Conservation (phyloP, 2,329 filamentous ascomycete species). For the Neonectria sp. region DNA sequence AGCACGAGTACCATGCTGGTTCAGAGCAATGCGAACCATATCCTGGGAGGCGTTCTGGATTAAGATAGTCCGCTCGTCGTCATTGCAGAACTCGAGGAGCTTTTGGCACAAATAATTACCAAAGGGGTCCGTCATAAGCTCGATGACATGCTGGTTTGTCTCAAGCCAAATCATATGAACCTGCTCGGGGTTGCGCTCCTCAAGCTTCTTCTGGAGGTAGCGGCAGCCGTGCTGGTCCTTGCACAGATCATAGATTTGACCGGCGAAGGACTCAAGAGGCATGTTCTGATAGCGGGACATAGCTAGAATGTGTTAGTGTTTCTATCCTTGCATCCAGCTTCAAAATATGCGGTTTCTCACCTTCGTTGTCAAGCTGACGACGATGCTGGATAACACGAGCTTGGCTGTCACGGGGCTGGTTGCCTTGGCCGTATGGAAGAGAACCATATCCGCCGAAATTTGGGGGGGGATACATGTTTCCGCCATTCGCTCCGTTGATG, state of each 20-base stretch:
- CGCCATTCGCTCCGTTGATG: slow-evolving; percentile 61
- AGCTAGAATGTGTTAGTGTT: slow-evolving; percentile 59
- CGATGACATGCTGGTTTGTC: slow-evolving; percentile 93
- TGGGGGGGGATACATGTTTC: slow-evolving; percentile 67
- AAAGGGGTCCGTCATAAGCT: slow-evolving; percentile 99
- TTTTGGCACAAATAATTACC: slow-evolving; percentile 99
- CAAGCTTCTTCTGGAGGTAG: slow-evolving; percentile 96
- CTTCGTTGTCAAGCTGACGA: slow-evolving; percentile 81
- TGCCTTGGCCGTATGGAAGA: slow-evolving; percentile 64
- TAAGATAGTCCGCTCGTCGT: slow-evolving; percentile 93
- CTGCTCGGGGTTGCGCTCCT: slow-evolving; percentile 87
- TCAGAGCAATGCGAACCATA: slow-evolving; percentile 93
- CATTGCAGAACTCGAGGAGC: slow-evolving; percentile 93
- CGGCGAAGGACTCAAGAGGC: slow-evolving; percentile 83
- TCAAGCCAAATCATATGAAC: slow-evolving; percentile 95
- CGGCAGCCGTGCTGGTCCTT: slow-evolving; percentile 99
- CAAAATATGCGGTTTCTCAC: slow-evolving; percentile 55
- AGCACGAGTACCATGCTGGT: slow-evolving; percentile 96
- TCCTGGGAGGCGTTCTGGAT: slow-evolving; percentile 91
- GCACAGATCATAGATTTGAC: slow-evolving; percentile 91
- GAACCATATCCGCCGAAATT: slow-evolving; percentile 71
- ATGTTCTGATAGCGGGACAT: slow-evolving; percentile 89
- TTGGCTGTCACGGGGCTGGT: slow-evolving; percentile 80
- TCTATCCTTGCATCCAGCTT: neutral
- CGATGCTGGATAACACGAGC: slow-evolving; percentile 82